Evolutionary conservation across 176 grass and related monocot genomes (phyloP).

Genomic region (Carex cristatella): DNA sequence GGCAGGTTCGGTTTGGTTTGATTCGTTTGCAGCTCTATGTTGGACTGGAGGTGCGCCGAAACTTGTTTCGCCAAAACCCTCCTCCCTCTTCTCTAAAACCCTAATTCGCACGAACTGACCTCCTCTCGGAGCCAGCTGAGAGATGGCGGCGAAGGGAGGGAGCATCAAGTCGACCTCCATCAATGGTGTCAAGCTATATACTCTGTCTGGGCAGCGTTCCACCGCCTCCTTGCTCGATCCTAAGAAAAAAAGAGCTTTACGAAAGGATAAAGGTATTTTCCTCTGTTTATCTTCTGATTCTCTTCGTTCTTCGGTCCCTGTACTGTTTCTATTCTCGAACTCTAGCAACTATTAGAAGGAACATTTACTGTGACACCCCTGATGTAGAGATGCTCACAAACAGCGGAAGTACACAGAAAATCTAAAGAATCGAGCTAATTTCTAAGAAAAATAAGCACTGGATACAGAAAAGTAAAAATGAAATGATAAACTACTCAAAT

Average conservation of each 20-base stretch:
- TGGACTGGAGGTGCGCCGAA: no score
- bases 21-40: no score
- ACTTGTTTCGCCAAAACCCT: no score
- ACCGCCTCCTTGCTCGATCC: slow-evolving; percentile 48
- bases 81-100: no score
- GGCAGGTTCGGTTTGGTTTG: no score
- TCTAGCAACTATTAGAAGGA: not conserved
- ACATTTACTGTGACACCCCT: no score
- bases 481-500: no score
- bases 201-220: slow-evolving; percentile 47
- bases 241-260: slow-evolving; percentile 62
- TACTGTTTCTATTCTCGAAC: not conserved
- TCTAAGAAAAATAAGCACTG: no score
- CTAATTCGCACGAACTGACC: not conserved
- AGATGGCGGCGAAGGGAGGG: slow-evolving; percentile 19
- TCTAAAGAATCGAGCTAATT: no score
- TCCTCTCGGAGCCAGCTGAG: not conserved
- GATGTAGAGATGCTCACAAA: no score
- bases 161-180: slow-evolving; percentile 70
- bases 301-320: not conserved
- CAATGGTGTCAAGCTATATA: slow-evolving; percentile 79
- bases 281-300: not conserved
- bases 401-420: no score
- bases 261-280: slow-evolving; percentile 52
- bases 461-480: no score